Conservation (phyloP, 225 moss, liverwort and hornwort species). For the Physcomitrellopsis africana region DNA sequence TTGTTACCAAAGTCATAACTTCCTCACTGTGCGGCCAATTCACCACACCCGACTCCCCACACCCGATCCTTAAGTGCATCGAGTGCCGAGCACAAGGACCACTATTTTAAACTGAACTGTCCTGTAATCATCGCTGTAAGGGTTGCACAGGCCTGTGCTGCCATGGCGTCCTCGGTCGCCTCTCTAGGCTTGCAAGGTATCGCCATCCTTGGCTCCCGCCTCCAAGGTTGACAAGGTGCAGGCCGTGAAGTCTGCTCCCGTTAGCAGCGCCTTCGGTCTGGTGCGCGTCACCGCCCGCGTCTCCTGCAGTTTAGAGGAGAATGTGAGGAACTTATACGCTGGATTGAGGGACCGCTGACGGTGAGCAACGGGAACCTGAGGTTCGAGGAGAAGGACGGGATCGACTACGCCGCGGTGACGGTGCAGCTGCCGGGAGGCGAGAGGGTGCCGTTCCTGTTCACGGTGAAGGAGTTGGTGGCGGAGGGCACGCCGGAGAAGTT, state of each 20-base stretch:
- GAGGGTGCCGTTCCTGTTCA: conserved; percentile 75
- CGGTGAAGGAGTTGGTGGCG: conserved; percentile 66
- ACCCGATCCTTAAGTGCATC: too few species aligned
- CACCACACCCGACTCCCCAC: too few species aligned
- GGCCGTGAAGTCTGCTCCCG: conserved; percentile 22
- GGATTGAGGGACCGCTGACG: conserved; percentile 57
- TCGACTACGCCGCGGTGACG: conserved; percentile 77
- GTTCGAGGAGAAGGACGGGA: conserved; percentile 65
- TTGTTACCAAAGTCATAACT: too few species aligned
- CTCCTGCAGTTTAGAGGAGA: conserved; percentile 59
- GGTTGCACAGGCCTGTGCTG: neutral
- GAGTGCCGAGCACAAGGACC: too few species aligned
- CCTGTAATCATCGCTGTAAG: too few species aligned
- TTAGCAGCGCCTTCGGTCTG: conserved; percentile 53
- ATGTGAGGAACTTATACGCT: conserved; percentile 61
- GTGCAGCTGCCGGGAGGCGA: conserved; percentile 80
- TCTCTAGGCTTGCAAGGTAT: conserved; percentile 50
- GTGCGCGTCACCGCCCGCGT: conserved; percentile 42
- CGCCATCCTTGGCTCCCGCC: conserved; percentile 20
- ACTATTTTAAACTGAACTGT: too few species aligned
- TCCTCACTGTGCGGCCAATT: too few species aligned
- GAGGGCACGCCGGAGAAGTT: conserved; percentile 49
- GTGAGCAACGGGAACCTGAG: conserved; percentile 55
- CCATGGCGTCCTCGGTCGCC: conserved; percentile 37
- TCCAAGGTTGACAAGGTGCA: conserved; percentile 4